Evolutionary conservation across 805 yeast genomes (phyloP), one percentile per base, ranked within the genome.

Genomic region (Zygoascus tannicola): DNA sequence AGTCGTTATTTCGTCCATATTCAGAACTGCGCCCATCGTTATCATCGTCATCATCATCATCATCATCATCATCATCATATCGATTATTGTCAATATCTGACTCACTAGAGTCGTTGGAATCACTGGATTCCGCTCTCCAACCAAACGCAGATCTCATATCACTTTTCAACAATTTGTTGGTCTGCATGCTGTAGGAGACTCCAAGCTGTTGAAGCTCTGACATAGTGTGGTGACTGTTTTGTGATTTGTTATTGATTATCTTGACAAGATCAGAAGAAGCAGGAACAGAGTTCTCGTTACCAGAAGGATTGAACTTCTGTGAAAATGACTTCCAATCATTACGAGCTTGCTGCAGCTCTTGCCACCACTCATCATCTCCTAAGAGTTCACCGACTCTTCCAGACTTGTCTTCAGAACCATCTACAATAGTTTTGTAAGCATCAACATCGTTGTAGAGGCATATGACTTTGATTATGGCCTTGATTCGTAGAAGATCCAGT

Each of bases 281-380:
- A 14, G 19, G 18, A 14, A 39, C 5, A 10, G 19, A 20, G 4
- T 38, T 16, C 15, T 14, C 26, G n/a, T 14, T 26, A 26, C 12
- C 12, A 12, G 10, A 8, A 12, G 10, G 33, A 38, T 30, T n/a
- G 3, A 26, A 19, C n/a, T 21, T 16, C 23, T 35, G 38, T n/a
- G 40, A 22, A n/a, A 15, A n/a, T n/a, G 23, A n/a, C 14, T 7
- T 15, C 48, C 45, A 44, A 16, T 48, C 44, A 7, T 62, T 57
- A 45, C 96, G 71, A 0, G 83, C 79, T 37, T 71, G 75, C 32
- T 69, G 65, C 43, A 86, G 64, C 44, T 80, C 80, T 37, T 64
- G 64, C 96, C 96, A 92, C 97, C 97, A 90, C 42, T 76, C 81
- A 45, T 83, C 88, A n/a, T 69, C 65, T 19, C 65, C 66, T 40